Percentiles rank a stretch among this genome's conserved stretches.
These are phyloP conservation scores for Escovopsis sp. DNA, from an alignment of 2,329 filamentous ascomycete genomes.

Conservation along the genomic window DNA sequence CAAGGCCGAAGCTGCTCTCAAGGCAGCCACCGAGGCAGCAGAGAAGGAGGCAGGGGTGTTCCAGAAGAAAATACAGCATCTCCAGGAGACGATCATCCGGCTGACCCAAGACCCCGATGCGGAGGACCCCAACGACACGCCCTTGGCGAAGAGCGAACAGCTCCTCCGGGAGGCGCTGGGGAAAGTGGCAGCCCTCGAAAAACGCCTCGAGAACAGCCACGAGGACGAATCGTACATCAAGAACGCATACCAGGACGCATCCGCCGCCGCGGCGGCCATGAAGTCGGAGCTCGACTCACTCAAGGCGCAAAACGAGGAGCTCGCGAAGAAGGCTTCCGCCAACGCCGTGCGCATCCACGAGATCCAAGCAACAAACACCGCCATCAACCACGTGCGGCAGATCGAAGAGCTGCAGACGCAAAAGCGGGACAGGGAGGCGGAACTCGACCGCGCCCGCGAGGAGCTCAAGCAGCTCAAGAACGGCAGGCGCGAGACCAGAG, in stretches of 20 bases:
- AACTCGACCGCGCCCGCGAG: slow-evolving; percentile 32
- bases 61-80: slow-evolving; percentile 20
- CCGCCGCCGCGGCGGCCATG: slow-evolving; percentile 30
- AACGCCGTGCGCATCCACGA: slow-evolving; percentile 34
- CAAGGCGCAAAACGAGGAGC: slow-evolving; percentile 23
- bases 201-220: slow-evolving; percentile 25
- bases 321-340: slow-evolving; percentile 27
- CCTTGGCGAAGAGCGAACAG: slow-evolving; percentile 14
- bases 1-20: slow-evolving; percentile 20
- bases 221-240: slow-evolving; percentile 42
- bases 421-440: slow-evolving; percentile 35
- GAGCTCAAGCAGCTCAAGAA: slow-evolving; percentile 34
- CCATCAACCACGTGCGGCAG: slow-evolving; percentile 20
- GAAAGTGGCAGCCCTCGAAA: slow-evolving; percentile 26
- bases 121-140: slow-evolving; percentile 12
- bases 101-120: slow-evolving; percentile 13
- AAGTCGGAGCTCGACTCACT: slow-evolving; percentile 32
- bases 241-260: slow-evolving; percentile 44
- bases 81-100: slow-evolving; percentile 20
- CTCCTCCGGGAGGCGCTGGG: slow-evolving; percentile 23
- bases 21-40: slow-evolving; percentile 13
- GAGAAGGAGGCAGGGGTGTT: slow-evolving; percentile 23
- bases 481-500: slow-evolving; percentile 39
- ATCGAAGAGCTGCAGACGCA: slow-evolving; percentile 27
- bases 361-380: slow-evolving; percentile 25